These are phyloP conservation scores for Ophiostoma triangulosporum DNA, from an alignment of 2,329 filamentous ascomycete genomes.

Conservation along the genomic window DNA sequence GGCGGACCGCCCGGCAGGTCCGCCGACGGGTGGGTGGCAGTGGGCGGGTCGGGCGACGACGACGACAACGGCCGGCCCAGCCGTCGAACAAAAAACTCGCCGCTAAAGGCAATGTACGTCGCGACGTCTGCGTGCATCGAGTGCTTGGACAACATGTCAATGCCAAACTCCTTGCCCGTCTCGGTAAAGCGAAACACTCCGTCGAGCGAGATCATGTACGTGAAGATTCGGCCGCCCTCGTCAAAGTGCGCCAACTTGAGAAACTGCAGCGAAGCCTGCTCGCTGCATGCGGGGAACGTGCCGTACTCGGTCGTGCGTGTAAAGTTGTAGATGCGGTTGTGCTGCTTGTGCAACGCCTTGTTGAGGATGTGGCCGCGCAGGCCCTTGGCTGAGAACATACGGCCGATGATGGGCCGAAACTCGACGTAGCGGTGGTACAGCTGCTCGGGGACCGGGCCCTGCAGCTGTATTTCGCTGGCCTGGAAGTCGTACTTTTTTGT, in stretches of 20 bases:
- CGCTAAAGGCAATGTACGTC: conserved; percentile 81
- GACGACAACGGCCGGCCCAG: conserved; percentile 36
- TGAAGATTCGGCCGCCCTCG: conserved; percentile 75
- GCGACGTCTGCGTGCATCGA: conserved; percentile 93
- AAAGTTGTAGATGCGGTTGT: conserved; percentile 79
- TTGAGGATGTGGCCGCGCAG: conserved; percentile 69
- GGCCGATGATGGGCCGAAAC: conserved; percentile 78
- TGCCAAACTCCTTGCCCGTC: conserved; percentile 88
- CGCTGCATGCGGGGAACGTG: conserved; percentile 48
- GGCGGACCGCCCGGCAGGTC: conserved; percentile 35
- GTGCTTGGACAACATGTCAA: conserved; percentile 87
- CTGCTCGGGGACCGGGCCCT: conserved; percentile 64
- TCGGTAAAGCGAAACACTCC: conserved; percentile 83
- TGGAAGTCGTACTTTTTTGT: conserved; percentile 52
- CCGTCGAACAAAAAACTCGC: conserved; percentile 81
- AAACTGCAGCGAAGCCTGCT: conserved; percentile 64
- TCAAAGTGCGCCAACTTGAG: conserved; percentile 78
- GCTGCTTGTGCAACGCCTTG: conserved; percentile 79
- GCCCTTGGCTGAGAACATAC: conserved; percentile 72
- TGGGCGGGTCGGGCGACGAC: conserved; percentile 28
- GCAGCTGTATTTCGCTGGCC: conserved; percentile 79
- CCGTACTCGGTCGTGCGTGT: conserved; percentile 64
- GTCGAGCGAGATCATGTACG: conserved; percentile 82
- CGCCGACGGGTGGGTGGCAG: conserved; percentile 38
- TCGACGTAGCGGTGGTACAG: conserved; percentile 90